phyloP scores from a whole-genome alignment of 2,329 filamentous ascomycete species.

The Pseudogymnoascus sp. region DNA sequence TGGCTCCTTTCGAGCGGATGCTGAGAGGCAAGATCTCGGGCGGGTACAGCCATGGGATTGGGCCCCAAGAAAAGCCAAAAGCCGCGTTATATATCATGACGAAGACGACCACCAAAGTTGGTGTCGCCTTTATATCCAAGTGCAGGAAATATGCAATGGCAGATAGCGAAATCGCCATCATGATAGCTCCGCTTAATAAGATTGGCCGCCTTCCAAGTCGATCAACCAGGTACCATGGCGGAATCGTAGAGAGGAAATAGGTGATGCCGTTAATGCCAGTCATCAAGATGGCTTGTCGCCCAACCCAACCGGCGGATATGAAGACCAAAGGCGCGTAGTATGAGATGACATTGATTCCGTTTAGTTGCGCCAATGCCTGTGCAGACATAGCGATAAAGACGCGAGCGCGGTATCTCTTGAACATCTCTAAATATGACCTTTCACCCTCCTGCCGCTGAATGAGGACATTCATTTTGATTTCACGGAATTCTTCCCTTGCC shows the following conservation, averaged over 20 bases:
- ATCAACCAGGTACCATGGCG: constrained; percentile 96
- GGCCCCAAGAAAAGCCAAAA: constrained; percentile 95
- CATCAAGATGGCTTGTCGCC: constrained; percentile 88
- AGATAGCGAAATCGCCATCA: constrained; percentile 83
- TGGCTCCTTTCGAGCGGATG: constrained; percentile 94
- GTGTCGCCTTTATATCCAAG: constrained; percentile 70
- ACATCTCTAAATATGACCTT: constrained; percentile 88
- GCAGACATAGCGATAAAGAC: constrained; percentile 99
- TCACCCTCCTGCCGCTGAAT: constrained; percentile 92
- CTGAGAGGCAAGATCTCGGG: constrained; percentile 97
- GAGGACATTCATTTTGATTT: constrained; percentile 98
- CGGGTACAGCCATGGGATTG: constrained; percentile 95
- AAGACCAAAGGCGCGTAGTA: constrained; percentile 93
- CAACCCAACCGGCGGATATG: constrained; percentile 91
- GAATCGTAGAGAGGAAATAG: constrained; percentile 85
- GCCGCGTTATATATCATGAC: constrained; percentile 98
- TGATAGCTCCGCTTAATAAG: constrained; percentile 77
- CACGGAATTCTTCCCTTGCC: constrained; percentile 90
- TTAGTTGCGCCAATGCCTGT: constrained; percentile 88
- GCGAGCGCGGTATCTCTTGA: constrained; percentile 79
- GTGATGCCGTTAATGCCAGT: constrained; percentile 91
- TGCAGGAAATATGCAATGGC: constrained; percentile 93
- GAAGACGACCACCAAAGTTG: constrained; percentile 78
- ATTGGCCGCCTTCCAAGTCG: constrained; percentile 83
- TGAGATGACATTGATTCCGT: constrained; percentile 98